These are phyloP conservation scores for Ceratocystis smalleyi DNA, from an alignment of 2,329 filamentous ascomycete species.

Conservation along the genomic window DNA sequence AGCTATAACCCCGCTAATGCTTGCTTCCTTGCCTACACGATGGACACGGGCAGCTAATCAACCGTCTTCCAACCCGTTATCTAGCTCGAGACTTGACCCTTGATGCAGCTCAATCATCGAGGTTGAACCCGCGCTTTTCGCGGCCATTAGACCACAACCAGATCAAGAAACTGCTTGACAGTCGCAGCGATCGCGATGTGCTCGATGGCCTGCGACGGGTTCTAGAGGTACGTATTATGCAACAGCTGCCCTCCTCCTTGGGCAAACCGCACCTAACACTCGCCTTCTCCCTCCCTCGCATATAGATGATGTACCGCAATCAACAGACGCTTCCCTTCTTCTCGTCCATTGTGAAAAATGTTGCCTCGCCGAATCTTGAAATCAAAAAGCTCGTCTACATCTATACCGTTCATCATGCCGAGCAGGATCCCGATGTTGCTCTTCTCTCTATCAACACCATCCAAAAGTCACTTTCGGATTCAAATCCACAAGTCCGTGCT, in stretches of 20 bases:
- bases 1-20: neutral
- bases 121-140: constrained; percentile 45
- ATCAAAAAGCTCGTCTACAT: constrained; percentile 98
- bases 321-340: constrained; percentile 86
- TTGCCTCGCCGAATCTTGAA: constrained; percentile 81
- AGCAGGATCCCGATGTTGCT: constrained; percentile 87
- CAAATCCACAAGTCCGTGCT: constrained; percentile 77
- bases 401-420: constrained; percentile 91
- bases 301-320: constrained; percentile 83
- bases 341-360: constrained; percentile 96
- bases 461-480: constrained; percentile 88
- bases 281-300: neutral
- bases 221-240: constrained; percentile 49
- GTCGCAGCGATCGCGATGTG: constrained; percentile 80
- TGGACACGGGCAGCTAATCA: constrained; percentile 5
- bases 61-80: neutral
- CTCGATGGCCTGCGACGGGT: constrained; percentile 81
- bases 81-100: constrained; percentile 90
- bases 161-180: constrained; percentile 89
- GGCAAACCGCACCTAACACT: neutral
- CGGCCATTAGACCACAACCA: constrained; percentile 61
- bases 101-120: constrained; percentile 84
- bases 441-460: constrained; percentile 97
- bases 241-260: constrained; percentile 11
- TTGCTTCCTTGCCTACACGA: neutral